Evolutionary conservation across 164 flowering plant genomes (phyloP).

Genomic region (Macadamia integrifolia): DNA sequence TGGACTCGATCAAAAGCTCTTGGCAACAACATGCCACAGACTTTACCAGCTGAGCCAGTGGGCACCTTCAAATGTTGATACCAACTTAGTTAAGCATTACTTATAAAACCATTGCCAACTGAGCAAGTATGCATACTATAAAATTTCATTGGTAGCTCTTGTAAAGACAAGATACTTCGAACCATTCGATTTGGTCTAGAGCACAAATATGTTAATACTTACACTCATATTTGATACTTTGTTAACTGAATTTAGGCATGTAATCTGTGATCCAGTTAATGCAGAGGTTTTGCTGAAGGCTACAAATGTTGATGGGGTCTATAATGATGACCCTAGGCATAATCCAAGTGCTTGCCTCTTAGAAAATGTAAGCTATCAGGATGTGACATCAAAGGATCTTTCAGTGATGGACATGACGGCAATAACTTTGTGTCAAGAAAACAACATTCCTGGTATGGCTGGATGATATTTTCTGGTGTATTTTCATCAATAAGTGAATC

Average conservation of each 20-base stretch:
- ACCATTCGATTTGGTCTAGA: no score
- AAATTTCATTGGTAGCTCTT: no score
- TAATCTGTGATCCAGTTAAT: constrained; percentile 53
- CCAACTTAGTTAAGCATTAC: no score
- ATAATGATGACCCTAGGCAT: constrained; percentile 64
- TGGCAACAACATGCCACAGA: no score
- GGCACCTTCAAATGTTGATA: no score
- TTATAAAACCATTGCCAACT: no score
- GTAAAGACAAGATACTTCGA: no score
- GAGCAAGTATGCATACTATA: no score
- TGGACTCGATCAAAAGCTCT: no score
- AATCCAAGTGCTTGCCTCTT: constrained; percentile 80
- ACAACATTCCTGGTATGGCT: constrained; percentile 82
- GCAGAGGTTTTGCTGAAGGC: constrained; percentile 98
- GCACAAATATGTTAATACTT: no score
- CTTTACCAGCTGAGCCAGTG: no score
- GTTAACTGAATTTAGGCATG: constrained; percentile 1
- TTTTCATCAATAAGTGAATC: not conserved
- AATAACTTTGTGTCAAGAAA: constrained; percentile 92
- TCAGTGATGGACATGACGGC: constrained; percentile 99
- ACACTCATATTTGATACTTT: not conserved
- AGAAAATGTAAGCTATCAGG: constrained; percentile 77
- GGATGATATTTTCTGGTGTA: not conserved
- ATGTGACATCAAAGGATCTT: constrained; percentile 83
- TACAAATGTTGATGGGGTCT: constrained; percentile 96